Percentiles rank a stretch among this genome's conserved stretches.
phyloP scores from a whole-genome alignment of 306 rosid genomes.

The Quercus dentata region DNA sequence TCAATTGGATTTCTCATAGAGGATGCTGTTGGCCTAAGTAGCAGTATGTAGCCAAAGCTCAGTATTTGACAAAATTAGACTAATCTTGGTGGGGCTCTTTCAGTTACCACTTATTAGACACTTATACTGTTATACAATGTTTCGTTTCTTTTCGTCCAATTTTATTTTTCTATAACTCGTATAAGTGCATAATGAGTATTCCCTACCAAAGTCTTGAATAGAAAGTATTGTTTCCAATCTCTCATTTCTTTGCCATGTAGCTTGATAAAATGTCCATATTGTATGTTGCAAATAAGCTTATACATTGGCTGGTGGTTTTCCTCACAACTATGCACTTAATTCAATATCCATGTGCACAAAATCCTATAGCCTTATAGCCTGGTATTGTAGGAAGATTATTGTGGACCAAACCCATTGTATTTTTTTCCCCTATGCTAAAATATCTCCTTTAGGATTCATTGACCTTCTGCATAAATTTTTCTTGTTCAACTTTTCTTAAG shows the following conservation, averaged over 20 bases:
- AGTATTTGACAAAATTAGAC: constrained; percentile 4
- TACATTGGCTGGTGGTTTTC: background rate
- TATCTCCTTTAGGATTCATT: background rate
- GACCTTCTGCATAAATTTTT: background rate
- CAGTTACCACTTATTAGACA: no score
- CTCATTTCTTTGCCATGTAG: background rate
- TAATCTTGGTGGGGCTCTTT: background rate
- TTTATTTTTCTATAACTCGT: background rate
- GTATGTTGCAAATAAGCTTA: background rate
- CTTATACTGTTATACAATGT: background rate
- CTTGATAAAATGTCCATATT: background rate
- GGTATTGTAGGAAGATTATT: background rate
- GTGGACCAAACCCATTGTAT: background rate
- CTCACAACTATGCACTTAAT: background rate
- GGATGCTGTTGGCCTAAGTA: constrained; percentile 56
- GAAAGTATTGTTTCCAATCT: background rate
- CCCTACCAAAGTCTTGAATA: background rate
- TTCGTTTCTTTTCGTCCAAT: background rate
- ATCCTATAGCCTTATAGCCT: background rate
- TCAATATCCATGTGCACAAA: background rate
- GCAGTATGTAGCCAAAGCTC: constrained; percentile 42
- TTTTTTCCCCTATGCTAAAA: background rate
- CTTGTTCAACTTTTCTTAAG: background rate
- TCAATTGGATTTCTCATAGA: constrained; percentile 9
- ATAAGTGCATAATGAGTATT: background rate